phyloP scores from a whole-genome alignment of 208 protist genomes.

The Acanthamoeba triangularis region DNA sequence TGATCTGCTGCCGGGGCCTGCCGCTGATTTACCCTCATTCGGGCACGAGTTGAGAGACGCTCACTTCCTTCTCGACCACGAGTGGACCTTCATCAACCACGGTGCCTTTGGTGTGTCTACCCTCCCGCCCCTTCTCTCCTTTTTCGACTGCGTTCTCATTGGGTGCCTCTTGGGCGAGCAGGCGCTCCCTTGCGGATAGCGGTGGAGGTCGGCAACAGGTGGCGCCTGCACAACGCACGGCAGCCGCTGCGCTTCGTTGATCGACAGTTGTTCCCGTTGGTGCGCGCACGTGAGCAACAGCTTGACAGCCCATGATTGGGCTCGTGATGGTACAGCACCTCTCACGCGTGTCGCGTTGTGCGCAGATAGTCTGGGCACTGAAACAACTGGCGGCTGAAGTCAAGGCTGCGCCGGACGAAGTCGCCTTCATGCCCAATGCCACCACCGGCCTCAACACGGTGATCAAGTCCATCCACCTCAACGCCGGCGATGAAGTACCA shows the following conservation, averaged over 20 bases:
- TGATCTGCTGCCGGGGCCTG: conserved; percentile 72
- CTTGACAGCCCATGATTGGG: neutral
- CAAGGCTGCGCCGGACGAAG: conserved; percentile 90
- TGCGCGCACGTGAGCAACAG: neutral
- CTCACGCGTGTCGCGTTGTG: neutral
- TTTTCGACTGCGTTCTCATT: neutral
- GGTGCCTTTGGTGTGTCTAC: conserved; percentile 93
- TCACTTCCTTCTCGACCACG: conserved; percentile 91
- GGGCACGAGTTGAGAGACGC: conserved; percentile 84
- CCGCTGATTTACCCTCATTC: conserved; percentile 26
- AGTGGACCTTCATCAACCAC: conserved; percentile 95
- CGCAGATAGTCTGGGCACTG: conserved; percentile 94
- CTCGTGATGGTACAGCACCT: neutral
- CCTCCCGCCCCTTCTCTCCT: too few relatives aligned
- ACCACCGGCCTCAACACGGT: conserved; percentile 95
- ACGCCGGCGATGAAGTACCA: conserved; percentile 88
- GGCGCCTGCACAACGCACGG: conserved; percentile 91
- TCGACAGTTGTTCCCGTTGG: conserved; percentile 90
- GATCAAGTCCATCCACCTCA: conserved; percentile 89
- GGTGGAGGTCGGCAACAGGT: conserved; percentile 92
- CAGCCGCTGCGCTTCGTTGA: conserved; percentile 95
- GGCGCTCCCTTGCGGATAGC: conserved; percentile 91
- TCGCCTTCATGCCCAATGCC: conserved; percentile 94
- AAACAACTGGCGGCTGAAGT: conserved; percentile 91
- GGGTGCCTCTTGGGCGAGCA: neutral